Base-by-base conservation (phyloP, 768 basidiomycete genomes). In the Auricularia auricula-judae region DNA sequence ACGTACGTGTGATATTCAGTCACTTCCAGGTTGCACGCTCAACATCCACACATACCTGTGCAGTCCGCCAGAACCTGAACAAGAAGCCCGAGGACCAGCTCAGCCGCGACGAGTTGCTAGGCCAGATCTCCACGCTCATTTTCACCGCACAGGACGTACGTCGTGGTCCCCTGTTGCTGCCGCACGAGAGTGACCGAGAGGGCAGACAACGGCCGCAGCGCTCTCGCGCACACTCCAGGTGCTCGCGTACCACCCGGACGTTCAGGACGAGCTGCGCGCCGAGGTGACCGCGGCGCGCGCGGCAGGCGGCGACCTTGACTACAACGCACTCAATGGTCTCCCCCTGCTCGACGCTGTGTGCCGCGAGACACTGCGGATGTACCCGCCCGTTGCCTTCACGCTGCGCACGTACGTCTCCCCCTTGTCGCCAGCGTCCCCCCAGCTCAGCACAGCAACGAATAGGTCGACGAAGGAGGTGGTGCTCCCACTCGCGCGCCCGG, bases 341-440 rank as follows among this genome's bases (percentile, higher is more conserved):
- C 60, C 58, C 12, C 61, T 35, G 43, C 65, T 65, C n/a, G 65
- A 65, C 43, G 65, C 65, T 11, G 54, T 65, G 10, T 62, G 47
- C 36, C 65, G 65, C 63, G 65, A 65, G 36, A 65, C 65, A 3
- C 62, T 65, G 10, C 36, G 65, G 21, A 35, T 65, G 65, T 63
- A 58, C 39, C 39, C 47, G 56, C 56, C 34, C 23, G 34, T 33
- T 7, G 23, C 56, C 4, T 59, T 33, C 23, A 59, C 34, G 2
- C 34, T 59, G 4, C 29, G 56, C 56, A 35, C 56, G 29, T 59
- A 59, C 35, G 63, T 29, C 10, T 16, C 51, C 54, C 12, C 23
- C 54, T 29, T 64, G 42, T 39, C 54, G 63, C 54, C 34, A 4
- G 21, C n/a, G 29, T 29, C 29, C 29, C 29, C 2, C 29, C 29